Conservation (phyloP, 1,139 yeast genomes). For the Diutina catenulata region DNA sequence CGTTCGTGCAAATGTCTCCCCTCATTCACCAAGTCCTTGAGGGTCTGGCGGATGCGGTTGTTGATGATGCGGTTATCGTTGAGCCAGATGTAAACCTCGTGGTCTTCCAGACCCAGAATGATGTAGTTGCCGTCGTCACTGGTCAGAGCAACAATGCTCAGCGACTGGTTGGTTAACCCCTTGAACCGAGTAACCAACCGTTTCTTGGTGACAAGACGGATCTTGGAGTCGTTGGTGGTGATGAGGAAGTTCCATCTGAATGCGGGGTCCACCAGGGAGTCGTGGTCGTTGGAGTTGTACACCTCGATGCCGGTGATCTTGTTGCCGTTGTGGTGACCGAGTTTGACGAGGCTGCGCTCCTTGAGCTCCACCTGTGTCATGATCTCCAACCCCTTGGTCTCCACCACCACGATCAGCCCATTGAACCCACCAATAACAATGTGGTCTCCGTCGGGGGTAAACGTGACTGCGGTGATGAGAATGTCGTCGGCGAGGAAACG, state of each 20-base stretch:
- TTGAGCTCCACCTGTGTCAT: conserved; percentile 43
- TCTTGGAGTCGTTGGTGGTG: conserved; percentile 72
- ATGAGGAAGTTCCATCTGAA: conserved; percentile 32
- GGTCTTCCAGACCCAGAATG: conserved; percentile 56
- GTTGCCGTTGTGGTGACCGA: conserved; percentile 20
- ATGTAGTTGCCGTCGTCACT: conserved; percentile 44
- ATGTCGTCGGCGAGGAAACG: conserved; percentile 40
- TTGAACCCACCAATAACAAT: conserved; percentile 74
- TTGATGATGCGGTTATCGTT: conserved; percentile 31
- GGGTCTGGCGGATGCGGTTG: conserved; percentile 22
- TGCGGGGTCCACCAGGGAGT: conserved; percentile 5
- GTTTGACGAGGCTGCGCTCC: conserved; percentile 16
- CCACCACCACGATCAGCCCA: conserved; percentile 54
- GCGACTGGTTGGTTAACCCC: conserved; percentile 60
- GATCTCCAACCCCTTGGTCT: conserved; percentile 52
- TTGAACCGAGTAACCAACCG: conserved; percentile 56
- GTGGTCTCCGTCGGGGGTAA: conserved; percentile 58
- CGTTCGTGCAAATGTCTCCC: conserved; percentile 20
- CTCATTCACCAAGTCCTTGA: conserved; percentile 25
- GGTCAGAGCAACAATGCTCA: conserved; percentile 59
- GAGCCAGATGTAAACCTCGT: conserved; percentile 65
- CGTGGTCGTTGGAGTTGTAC: conserved; percentile 13
- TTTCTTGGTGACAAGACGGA: conserved; percentile 53
- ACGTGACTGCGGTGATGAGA: conserved; percentile 56
- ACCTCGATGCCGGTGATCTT: conserved; percentile 31